phyloP scores from a whole-genome alignment of 192 early-diverging fungal genomes.

The Coemansia sp. region DNA sequence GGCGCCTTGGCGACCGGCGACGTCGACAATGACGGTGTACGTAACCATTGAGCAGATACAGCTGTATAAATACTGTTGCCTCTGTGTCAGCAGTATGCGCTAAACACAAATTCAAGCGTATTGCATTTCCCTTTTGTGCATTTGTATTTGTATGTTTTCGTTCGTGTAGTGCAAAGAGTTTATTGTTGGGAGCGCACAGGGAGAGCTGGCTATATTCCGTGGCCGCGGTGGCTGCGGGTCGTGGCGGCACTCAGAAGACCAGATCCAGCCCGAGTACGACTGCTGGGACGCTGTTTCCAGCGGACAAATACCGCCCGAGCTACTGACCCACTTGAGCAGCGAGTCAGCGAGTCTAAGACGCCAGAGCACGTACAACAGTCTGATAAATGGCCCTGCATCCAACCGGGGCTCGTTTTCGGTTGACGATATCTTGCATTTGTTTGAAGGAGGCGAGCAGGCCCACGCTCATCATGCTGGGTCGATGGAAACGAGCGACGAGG shows the following conservation, averaged over 20 bases:
- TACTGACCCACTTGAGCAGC: not conserved
- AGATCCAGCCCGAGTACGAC: conserved; percentile 53
- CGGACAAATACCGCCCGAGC: conserved; percentile 30
- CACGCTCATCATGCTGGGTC: conserved; percentile 9
- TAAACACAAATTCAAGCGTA: not conserved
- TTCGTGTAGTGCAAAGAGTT: conserved; percentile 54
- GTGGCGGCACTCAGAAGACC: conserved; percentile 47
- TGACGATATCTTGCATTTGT: conserved; percentile 45
- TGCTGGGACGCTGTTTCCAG: conserved; percentile 53
- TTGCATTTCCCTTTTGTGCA: not conserved
- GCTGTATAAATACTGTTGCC: not conserved
- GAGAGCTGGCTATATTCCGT: conserved; percentile 54
- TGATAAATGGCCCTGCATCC: conserved; percentile 10
- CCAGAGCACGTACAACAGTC: conserved; percentile 44
- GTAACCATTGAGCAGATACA: conserved; percentile 3
- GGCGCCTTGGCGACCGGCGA: conserved; percentile 53
- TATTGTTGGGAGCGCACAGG: conserved; percentile 54
- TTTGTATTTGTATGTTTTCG: too few relatives aligned
- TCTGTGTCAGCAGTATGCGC: not conserved
- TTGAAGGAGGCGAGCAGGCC: conserved; percentile 23
- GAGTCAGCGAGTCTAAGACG: conserved; percentile 13
- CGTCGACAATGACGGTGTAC: conserved; percentile 55
- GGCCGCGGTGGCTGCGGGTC: conserved; percentile 52
- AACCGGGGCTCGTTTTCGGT: conserved; percentile 42
- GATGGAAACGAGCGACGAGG: conserved; percentile 36